Percentiles rank a stretch among this genome's conserved stretches.
Conservation (phyloP, 768 basidiomycete species). For the Lyophyllum decastes region DNA sequence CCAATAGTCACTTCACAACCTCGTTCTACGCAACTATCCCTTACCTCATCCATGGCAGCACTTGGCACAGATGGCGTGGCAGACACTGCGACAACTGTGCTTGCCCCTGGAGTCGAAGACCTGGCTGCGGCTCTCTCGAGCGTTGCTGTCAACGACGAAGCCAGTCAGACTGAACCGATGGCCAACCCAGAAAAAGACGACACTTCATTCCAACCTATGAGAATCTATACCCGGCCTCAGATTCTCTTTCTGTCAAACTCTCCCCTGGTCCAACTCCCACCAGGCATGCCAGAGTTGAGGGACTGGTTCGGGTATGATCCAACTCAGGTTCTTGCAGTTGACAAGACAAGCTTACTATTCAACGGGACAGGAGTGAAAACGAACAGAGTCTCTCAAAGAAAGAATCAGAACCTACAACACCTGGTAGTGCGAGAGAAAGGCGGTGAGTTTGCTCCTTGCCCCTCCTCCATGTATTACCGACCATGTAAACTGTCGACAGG, state of each 20-base stretch:
- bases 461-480: constrained; percentile 1
- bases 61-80: constrained; percentile 5
- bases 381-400: constrained; percentile 69
- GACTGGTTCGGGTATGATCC: constrained; percentile 84
- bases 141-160: constrained; percentile 23
- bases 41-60: constrained; percentile 17
- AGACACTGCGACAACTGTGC: constrained; percentile 4
- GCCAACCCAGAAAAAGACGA: constrained; percentile 28
- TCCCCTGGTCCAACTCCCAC: constrained; percentile 70
- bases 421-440: constrained; percentile 62
- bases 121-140: constrained; percentile 32
- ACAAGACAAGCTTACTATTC: constrained; percentile 18
- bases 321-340: constrained; percentile 8
- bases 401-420: constrained; percentile 61
- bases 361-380: constrained; percentile 48
- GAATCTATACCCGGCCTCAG: constrained; percentile 71
- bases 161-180: constrained; percentile 19
- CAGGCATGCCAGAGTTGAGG: constrained; percentile 79
- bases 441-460: constrained; percentile 44
- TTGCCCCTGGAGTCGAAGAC: constrained; percentile 22
- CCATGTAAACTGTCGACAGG: constrained; percentile 35
- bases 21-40: constrained; percentile 6
- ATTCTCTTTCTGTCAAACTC: constrained; percentile 71
- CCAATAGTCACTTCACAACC: constrained; percentile 16
- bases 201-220: constrained; percentile 44